Percentiles rank a stretch among this genome's conserved stretches.
These are phyloP conservation scores for Penicillium diatomitis DNA, from an alignment of 495 filamentous ascomycete species.

Conservation along the genomic window DNA sequence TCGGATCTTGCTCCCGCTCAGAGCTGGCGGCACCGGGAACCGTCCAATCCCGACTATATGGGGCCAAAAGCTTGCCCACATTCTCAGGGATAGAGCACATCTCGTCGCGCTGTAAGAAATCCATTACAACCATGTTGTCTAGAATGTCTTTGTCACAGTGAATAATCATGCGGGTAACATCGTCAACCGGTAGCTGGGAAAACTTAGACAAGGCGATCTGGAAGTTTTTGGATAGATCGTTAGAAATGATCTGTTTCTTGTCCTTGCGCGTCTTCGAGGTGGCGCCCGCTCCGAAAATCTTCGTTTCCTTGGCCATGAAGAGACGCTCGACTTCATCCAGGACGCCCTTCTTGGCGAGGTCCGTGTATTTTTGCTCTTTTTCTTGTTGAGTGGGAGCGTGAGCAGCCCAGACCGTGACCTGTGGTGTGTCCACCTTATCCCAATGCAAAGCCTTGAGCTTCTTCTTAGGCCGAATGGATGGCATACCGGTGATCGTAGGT, in stretches of 20 bases:
- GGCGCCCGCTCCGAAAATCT: slow-evolving; percentile 61
- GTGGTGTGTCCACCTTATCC: slow-evolving; percentile 93
- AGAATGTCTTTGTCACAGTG: slow-evolving; percentile 88
- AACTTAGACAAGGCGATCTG: slow-evolving; percentile 91
- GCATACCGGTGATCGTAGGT: slow-evolving; percentile 43
- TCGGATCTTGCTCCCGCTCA: slow-evolving; percentile 77
- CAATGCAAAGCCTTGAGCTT: slow-evolving; percentile 99
- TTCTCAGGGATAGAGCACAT: slow-evolving; percentile 89
- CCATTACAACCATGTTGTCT: slow-evolving; percentile 93
- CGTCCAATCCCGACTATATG: slow-evolving; percentile 95
- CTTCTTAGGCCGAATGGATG: slow-evolving; percentile 88
- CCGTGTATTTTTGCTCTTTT: slow-evolving; percentile 90
- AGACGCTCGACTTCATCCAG: slow-evolving; percentile 95
- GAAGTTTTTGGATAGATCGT: slow-evolving; percentile 82
- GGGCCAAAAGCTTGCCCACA: slow-evolving; percentile 79
- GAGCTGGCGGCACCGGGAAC: slow-evolving; percentile 73
- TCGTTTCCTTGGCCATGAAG: slow-evolving; percentile 96
- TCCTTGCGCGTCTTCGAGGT: slow-evolving; percentile 64
- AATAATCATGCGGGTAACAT: slow-evolving; percentile 84
- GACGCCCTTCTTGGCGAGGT: slow-evolving; percentile 86
- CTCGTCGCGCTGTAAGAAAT: slow-evolving; percentile 88
- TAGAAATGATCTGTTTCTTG: slow-evolving; percentile 95
- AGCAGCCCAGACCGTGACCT: slow-evolving; percentile 90
- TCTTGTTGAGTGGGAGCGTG: slow-evolving; percentile 70
- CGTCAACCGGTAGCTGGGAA: slow-evolving; percentile 68